phyloP scores from a whole-genome alignment of 1,284 basidiomycete genomes.

The Kwoniella shivajii region DNA sequence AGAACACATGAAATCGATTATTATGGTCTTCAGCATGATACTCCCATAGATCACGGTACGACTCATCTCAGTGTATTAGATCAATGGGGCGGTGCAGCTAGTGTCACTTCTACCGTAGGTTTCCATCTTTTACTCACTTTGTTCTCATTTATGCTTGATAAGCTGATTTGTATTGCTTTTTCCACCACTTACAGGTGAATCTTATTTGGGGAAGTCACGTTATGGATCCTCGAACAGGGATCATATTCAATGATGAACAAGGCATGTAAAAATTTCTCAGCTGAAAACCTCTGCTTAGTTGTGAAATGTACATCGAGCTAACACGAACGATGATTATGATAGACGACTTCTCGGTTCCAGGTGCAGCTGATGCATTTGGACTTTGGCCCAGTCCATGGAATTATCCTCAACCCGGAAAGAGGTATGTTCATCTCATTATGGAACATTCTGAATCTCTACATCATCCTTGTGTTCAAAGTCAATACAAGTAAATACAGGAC shows the following conservation, averaged over 20 bases:
- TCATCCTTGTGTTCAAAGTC: too few relatives aligned
- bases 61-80: constrained; percentile 83
- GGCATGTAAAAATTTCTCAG: constrained; percentile 22
- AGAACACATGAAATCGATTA: constrained; percentile 75
- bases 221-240: constrained; percentile 78
- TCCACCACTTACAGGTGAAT: constrained; percentile 62
- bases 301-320: not conserved
- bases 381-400: constrained; percentile 85
- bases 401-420: constrained; percentile 81
- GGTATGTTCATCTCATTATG: constrained; percentile 46
- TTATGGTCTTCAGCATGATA: constrained; percentile 79
- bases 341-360: constrained; percentile 88
- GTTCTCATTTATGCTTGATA: not conserved
- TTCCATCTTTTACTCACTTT: not conserved
- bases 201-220: constrained; percentile 80
- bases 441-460: not conserved
- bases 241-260: constrained; percentile 83
- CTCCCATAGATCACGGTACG: constrained; percentile 83
- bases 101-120: constrained; percentile 73
- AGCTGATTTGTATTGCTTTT: not conserved
- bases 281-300: not conserved
- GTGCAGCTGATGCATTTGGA: constrained; percentile 76
- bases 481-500: too few relatives aligned
- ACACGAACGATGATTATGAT: not conserved
- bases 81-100: constrained; percentile 77